These are phyloP conservation scores for Boletales sp. DNA, from an alignment of 768 basidiomycete species.

Conservation along the genomic window DNA sequence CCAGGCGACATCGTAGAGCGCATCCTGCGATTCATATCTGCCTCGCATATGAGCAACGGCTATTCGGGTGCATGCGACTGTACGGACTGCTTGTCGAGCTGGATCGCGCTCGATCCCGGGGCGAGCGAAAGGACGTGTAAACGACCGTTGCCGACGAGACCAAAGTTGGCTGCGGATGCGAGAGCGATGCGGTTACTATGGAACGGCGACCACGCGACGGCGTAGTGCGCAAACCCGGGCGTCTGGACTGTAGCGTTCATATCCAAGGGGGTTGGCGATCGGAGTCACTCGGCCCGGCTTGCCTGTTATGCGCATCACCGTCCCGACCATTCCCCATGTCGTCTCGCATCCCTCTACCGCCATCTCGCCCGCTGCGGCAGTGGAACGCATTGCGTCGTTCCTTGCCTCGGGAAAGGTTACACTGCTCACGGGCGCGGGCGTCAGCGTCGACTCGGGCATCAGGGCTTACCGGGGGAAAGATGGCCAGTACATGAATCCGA, in stretches of 20 bases:
- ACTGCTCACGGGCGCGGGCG: slow-evolving; percentile 86
- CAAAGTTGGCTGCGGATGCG: slow-evolving; percentile 89
- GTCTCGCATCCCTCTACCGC: slow-evolving; percentile 37
- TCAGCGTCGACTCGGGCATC: slow-evolving; percentile 94
- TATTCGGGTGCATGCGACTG: background rate
- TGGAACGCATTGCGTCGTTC: slow-evolving; percentile 62
- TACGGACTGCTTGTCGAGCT: slow-evolving; percentile 68
- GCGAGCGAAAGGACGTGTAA: slow-evolving; percentile 61
- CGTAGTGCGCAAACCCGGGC: slow-evolving; percentile 82
- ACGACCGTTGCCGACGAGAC: slow-evolving; percentile 93
- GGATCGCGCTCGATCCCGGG: slow-evolving; percentile 44
- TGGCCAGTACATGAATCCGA: slow-evolving; percentile 87
- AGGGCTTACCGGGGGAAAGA: slow-evolving; percentile 87
- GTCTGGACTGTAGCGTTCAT: slow-evolving; percentile 52
- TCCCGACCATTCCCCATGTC: slow-evolving; percentile 68
- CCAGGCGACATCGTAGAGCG: slow-evolving; percentile 90
- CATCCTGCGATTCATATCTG: slow-evolving; percentile 89
- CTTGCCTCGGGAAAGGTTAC: slow-evolving; percentile 66
- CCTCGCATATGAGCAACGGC: slow-evolving; percentile 4
- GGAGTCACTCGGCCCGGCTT: too few species aligned
- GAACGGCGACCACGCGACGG: slow-evolving; percentile 83
- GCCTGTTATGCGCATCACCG: slow-evolving; percentile 64
- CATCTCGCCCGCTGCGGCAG: slow-evolving; percentile 48
- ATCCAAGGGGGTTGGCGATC: background rate
- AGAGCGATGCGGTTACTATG: slow-evolving; percentile 70